Conservation (phyloP, 805 yeast species). For the Kregervanrija fluxuum region DNA sequence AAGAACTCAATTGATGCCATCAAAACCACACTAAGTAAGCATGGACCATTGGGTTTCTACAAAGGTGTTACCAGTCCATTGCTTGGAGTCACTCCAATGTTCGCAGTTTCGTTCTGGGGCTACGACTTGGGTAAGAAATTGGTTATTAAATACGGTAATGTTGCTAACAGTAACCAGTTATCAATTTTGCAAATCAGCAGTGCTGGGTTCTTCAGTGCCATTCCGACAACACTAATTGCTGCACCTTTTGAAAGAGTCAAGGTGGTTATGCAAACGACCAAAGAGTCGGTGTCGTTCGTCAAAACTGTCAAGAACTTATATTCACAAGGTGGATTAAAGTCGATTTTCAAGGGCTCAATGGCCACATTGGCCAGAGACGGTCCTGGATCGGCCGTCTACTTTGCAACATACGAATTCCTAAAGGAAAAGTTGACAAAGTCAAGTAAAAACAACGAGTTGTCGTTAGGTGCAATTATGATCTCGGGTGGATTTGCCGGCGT, state of each 20-base stretch:
- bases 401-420: constrained; percentile 85
- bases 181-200: constrained; percentile 56
- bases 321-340: constrained; percentile 71
- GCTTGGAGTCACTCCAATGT: constrained; percentile 97
- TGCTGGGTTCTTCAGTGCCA: constrained; percentile 91
- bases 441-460: constrained; percentile 45
- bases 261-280: constrained; percentile 77
- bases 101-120: constrained; percentile 98
- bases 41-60: constrained; percentile 77
- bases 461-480: constrained; percentile 66
- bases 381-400: constrained; percentile 93
- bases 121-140: constrained; percentile 85
- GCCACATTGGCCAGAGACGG: constrained; percentile 96
- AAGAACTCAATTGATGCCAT: constrained; percentile 61
- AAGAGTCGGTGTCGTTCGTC: constrained; percentile 36
- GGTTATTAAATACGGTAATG: constrained; percentile 33
- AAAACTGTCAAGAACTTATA: constrained; percentile 63
- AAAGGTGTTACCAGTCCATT: constrained; percentile 93
- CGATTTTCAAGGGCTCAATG: constrained; percentile 83
- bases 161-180: constrained; percentile 33
- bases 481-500: constrained; percentile 98
- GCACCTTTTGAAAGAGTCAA: constrained; percentile 96
- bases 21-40: constrained; percentile 57
- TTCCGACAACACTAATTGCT: constrained; percentile 93
- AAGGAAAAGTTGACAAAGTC: constrained; percentile 52